Conservation (phyloP, 345 rosid species). For the Rubroshorea leprosula region DNA sequence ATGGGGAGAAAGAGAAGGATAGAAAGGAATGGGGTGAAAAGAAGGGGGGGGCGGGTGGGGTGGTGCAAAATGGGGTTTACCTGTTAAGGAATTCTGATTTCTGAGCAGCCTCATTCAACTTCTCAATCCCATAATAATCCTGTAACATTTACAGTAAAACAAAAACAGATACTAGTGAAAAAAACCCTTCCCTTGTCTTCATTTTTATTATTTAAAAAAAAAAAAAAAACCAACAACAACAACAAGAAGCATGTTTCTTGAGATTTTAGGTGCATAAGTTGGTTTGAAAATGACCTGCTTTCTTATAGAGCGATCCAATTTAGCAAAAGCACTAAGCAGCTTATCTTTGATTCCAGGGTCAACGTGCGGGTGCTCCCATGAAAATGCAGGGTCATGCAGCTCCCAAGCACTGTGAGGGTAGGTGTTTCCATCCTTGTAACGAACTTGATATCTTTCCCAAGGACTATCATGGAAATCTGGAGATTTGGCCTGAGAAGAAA, state of each 20-base stretch:
- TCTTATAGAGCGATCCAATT: slow-evolving; percentile 52
- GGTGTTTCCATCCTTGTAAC: slow-evolving; percentile 48
- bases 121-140: slow-evolving; percentile 76
- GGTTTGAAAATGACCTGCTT: slow-evolving; percentile 42
- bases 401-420: slow-evolving; percentile 91
- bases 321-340: slow-evolving; percentile 48
- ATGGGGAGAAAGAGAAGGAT: background rate
- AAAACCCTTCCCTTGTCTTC: background rate
- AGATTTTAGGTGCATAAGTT: background rate
- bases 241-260: no score
- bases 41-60: background rate
- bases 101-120: slow-evolving; percentile 67
- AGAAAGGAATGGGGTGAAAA: background rate
- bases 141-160: slow-evolving; percentile 30
- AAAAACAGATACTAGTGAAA: background rate
- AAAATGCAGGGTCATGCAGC: slow-evolving; percentile 57
- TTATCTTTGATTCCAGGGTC: slow-evolving; percentile 40
- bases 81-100: slow-evolving; percentile 75
- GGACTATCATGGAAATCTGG: slow-evolving; percentile 80
- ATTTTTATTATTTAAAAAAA: no score
- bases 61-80: slow-evolving; percentile 28
- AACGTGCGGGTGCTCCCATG: slow-evolving; percentile 56
- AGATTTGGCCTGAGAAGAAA: slow-evolving; percentile 51
- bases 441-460: slow-evolving; percentile 73
- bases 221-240: background rate